Percentiles rank a stretch among this genome's conserved stretches.
These are phyloP conservation scores for Boletus reticulatus DNA, from an alignment of 768 basidiomycete genomes.

Conservation along the genomic window DNA sequence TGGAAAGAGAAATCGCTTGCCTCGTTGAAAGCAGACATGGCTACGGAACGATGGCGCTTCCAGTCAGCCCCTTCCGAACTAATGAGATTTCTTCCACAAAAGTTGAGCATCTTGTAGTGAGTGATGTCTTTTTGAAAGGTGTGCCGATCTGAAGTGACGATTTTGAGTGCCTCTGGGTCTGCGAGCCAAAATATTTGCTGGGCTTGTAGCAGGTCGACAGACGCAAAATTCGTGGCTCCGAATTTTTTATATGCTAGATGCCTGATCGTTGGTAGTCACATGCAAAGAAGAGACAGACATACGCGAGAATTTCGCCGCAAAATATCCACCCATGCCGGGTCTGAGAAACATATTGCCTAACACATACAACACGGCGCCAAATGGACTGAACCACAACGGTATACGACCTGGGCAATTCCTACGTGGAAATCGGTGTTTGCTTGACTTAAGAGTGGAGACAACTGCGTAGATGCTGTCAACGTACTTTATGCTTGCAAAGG, in stretches of 20 bases:
- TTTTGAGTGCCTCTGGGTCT: conserved; percentile 42
- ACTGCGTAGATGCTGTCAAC: neutral
- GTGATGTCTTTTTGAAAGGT: conserved; percentile 41
- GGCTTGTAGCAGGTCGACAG: conserved; percentile 32
- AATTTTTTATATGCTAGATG: conserved; percentile 37
- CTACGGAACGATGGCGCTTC: conserved; percentile 44
- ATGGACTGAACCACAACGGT: conserved; percentile 33
- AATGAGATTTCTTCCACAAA: conserved; percentile 46
- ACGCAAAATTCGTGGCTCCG: conserved; percentile 39
- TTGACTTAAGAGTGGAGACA: no score
- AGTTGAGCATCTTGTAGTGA: conserved; percentile 40
- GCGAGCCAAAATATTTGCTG: conserved; percentile 40
- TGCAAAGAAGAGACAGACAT: conserved; percentile 3
- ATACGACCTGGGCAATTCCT: conserved; percentile 22
- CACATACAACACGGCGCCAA: conserved; percentile 24
- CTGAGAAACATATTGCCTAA: conserved; percentile 35
- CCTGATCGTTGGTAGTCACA: neutral
- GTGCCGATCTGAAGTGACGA: conserved; percentile 30
- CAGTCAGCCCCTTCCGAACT: conserved; percentile 44
- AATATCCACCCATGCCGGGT: conserved; percentile 33
- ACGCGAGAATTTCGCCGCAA: conserved; percentile 37
- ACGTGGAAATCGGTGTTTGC: neutral
- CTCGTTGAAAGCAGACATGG: conserved; percentile 52
- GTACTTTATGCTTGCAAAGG: conserved; percentile 20
- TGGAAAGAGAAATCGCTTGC: conserved; percentile 16